phyloP scores from a whole-genome alignment of 73 alveolate genomes.

The Paramecium sexaurelia region DNA sequence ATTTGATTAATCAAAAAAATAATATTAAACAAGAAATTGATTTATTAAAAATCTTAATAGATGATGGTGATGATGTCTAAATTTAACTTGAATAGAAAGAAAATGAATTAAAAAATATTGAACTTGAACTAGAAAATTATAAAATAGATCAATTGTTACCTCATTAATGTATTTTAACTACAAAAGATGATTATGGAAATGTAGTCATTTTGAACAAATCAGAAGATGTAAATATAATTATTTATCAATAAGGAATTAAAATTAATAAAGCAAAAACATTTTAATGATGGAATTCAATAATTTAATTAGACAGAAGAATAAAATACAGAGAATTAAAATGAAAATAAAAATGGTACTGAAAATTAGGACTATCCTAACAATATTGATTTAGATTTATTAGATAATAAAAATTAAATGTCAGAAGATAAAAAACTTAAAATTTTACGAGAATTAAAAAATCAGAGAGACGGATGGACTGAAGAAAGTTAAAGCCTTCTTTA shows the following conservation, averaged over 20 bases:
- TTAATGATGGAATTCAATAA: neutral
- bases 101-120: neutral
- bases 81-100: neutral
- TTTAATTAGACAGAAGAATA: neutral
- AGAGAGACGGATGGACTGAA: conserved; percentile 12
- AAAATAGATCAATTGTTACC: neutral
- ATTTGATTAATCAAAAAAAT: neutral
- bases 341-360: neutral
- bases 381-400: neutral
- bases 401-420: neutral
- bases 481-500: neutral
- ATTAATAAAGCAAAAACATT: neutral
- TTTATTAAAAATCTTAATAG: neutral
- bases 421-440: neutral
- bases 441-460: neutral
- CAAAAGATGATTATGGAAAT: conserved; percentile 30
- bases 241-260: neutral
- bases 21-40: neutral
- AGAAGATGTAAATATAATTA: neutral
- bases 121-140: neutral
- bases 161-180: neutral
- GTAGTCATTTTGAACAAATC: neutral
- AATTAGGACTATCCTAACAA: neutral
- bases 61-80: neutral
- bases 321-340: neutral